Evolutionary conservation across 2,329 filamentous ascomycete species (phyloP).

Genomic region (Metarhizium humberi): DNA sequence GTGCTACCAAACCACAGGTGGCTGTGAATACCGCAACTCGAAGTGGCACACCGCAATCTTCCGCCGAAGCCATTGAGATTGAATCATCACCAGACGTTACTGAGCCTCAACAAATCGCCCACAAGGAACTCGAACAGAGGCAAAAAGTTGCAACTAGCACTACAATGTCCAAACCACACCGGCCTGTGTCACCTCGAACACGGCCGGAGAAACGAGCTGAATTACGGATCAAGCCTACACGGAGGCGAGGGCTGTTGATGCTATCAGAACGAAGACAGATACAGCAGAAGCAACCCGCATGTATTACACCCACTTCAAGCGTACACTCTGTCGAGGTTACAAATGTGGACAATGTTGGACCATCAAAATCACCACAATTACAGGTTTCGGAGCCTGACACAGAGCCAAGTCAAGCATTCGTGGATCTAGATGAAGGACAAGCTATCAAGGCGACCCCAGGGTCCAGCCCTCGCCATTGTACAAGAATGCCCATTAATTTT

Average conservation of each 20-base stretch:
- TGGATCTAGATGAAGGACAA: not conserved
- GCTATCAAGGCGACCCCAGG: not conserved
- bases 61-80: not conserved
- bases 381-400: not conserved
- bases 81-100: not conserved
- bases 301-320: not conserved
- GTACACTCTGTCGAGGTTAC: rapidly evolving
- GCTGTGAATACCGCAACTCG: not conserved
- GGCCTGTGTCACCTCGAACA: not conserved
- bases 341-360: not conserved
- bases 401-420: not conserved
- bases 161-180: not conserved
- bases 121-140: not conserved
- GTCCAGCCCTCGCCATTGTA: not conserved
- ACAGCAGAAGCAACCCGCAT: not conserved
- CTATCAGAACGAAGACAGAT: slow-evolving; percentile 25
- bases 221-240: slow-evolving; percentile 36
- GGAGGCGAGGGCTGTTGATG: slow-evolving; percentile 39
- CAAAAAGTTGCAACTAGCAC: not conserved
- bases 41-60: not conserved
- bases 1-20: not conserved
- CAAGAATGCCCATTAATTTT: not conserved
- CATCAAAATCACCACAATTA: not conserved
- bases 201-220: slow-evolving; percentile 28
- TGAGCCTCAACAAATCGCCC: not conserved